Conservation (phyloP, 352 stramenopile genomes). For the Phytopythium delawarense region DNA sequence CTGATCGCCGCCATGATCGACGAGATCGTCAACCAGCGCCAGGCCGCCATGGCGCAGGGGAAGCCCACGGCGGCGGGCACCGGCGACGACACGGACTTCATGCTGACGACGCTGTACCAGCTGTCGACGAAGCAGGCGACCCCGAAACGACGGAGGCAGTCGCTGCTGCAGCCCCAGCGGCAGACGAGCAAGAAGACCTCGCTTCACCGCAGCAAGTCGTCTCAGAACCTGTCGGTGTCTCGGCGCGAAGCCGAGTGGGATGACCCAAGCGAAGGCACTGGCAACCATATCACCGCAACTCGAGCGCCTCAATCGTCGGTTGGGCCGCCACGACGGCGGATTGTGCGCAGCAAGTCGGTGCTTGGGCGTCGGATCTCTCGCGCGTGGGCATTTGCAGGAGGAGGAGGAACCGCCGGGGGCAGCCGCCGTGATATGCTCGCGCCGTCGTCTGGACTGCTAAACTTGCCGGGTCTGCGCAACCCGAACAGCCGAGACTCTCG, state of each 20-base stretch:
- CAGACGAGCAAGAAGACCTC: not conserved
- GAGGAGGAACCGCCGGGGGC: not conserved
- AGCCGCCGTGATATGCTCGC: not conserved
- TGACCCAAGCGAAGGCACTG: slow-evolving; percentile 6
- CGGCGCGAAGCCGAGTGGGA: slow-evolving; percentile 19
- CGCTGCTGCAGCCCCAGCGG: slow-evolving; percentile 12
- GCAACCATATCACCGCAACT: too few species aligned
- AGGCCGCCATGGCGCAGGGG: slow-evolving; percentile 9
- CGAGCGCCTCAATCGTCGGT: not conserved
- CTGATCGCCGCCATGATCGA: slow-evolving; percentile 40
- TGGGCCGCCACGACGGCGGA: not conserved
- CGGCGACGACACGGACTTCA: slow-evolving; percentile 32
- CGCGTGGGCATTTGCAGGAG: not conserved
- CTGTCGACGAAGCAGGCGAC: slow-evolving; percentile 19
- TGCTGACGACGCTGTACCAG: slow-evolving; percentile 53
- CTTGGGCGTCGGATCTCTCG: slow-evolving; percentile 25
- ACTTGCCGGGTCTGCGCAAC: not conserved
- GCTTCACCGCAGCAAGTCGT: slow-evolving; percentile 26
- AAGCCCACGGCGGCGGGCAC: not conserved
- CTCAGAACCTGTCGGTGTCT: slow-evolving; percentile 12
- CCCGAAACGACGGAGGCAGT: slow-evolving; percentile 8
- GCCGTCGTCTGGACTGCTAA: not conserved
- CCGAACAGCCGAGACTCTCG: not conserved
- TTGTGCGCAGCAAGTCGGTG: slow-evolving; percentile 52
- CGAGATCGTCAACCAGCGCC: slow-evolving; percentile 37